Evolutionary conservation across 176 grass and related monocot species (phyloP), one percentile per base, ranked within the genome.

Genomic region (Triticum turgidum): DNA sequence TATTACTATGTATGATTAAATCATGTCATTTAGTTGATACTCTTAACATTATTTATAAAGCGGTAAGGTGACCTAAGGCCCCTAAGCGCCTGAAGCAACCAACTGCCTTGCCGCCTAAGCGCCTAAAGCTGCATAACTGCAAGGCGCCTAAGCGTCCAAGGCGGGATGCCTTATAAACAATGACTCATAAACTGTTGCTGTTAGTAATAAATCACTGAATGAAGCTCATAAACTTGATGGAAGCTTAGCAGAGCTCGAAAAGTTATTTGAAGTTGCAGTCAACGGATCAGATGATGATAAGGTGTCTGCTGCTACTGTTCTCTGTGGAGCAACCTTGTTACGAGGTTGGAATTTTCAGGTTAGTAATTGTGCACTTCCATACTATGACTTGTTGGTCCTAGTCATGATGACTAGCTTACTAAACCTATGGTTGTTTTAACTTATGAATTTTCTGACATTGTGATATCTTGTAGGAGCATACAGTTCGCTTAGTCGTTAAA

Each of bases 281-380:
- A 88, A 88, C 15, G 96, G 96, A 30, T 92, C 93, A 79, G 93
- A 95, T 44, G 87, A 91, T 4, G 96, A 98, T 39, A 98, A 86
- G 61, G 79, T 98, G 84, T 94, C 84, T 82, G 96, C 96, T 49
- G 93, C 93, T 78, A 92, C 86, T 74, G 72, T 98, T 90, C 82
- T 98, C 51, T 98, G 96, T 92, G 96, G 93, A 86, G 93, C 91
- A 69, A 93, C 96, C 86, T 90, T 95, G 79, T 81, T 95, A 78
- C 90, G 82, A 73, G 96, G 96, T 78, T 98, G 96, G 96, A 98
- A 95, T 90, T 92, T 98, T 92, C 96, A 98, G 93, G 96, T 98
- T 80, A 69, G 69, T 18, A 86, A 38, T 44, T 63, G 18, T 69
- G 41, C 33, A 63, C 18, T 59, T 59, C 20, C 56, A 59, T 59